A percentile compares a stretch with the other conserved stretches of the same genome.
These are phyloP conservation scores for Lachnellula arida DNA, from an alignment of 2,329 filamentous ascomycete genomes.

Conservation along the genomic window DNA sequence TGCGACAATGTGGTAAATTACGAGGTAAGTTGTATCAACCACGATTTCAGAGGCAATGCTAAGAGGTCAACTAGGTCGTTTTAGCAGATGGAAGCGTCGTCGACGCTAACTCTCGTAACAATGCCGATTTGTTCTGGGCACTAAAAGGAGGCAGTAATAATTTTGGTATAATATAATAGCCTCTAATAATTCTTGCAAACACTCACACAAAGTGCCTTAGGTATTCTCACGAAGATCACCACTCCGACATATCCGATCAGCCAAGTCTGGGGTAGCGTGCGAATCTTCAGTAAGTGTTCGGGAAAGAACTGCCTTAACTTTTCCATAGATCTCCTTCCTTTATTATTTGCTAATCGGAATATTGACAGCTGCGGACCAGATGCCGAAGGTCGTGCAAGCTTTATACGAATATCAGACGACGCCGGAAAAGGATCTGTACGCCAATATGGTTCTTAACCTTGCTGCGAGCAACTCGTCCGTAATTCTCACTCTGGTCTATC, in stretches of 20 bases:
- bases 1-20: slow-evolving; percentile 42
- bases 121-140: slow-evolving; percentile 48
- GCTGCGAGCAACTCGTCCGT: neutral
- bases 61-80: slow-evolving; percentile 39
- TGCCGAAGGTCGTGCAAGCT: neutral
- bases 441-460: neutral
- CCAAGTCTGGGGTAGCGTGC: neutral
- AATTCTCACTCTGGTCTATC: neutral
- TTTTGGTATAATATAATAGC: slow-evolving; percentile 39
- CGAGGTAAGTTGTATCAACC: neutral
- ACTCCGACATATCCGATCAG: neutral
- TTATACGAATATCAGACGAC: neutral
- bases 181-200: neutral
- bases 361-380: neutral
- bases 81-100: slow-evolving; percentile 45
- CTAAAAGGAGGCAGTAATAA: slow-evolving; percentile 53
- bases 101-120: slow-evolving; percentile 37
- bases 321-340: too few relatives aligned
- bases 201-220: neutral
- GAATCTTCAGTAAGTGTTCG: too few relatives aligned
- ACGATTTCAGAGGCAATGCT: too few relatives aligned
- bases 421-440: neutral
- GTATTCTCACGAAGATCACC: neutral
- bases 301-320: too few relatives aligned
- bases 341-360: too few relatives aligned